These are phyloP conservation scores for Jamesozyma jinghongensis DNA, from an alignment of 805 yeast species.

Conservation along the genomic window DNA sequence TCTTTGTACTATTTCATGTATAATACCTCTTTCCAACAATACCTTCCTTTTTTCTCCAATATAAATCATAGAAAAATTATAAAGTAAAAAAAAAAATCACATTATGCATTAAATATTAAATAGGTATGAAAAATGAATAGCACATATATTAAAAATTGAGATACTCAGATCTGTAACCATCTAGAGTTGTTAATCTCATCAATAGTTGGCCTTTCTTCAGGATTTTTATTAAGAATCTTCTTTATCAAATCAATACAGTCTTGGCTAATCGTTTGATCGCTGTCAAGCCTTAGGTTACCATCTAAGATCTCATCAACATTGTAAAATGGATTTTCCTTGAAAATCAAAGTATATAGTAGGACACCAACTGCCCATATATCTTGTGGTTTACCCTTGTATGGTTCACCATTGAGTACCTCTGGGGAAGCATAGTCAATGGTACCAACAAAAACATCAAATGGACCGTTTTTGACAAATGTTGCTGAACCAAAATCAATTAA, in stretches of 20 bases:
- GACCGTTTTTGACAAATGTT: slow-evolving; percentile 81
- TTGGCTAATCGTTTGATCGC: slow-evolving; percentile 35
- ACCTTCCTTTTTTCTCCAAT: too few relatives aligned
- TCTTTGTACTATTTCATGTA: too few relatives aligned
- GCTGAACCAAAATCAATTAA: slow-evolving; percentile 93
- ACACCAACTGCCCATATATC: slow-evolving; percentile 97
- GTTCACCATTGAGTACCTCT: slow-evolving; percentile 78
- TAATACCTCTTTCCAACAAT: too few relatives aligned
- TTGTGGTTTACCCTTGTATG: slow-evolving; percentile 87
- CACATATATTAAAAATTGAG: too few relatives aligned
- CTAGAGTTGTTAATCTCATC: slow-evolving; percentile 54
- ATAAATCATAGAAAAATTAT: too few relatives aligned
- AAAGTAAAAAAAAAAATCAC: too few relatives aligned
- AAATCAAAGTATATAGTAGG: slow-evolving; percentile 77
- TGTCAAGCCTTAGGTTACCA: slow-evolving; percentile 56
- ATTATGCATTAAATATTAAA: background rate
- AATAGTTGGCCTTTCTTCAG: slow-evolving; percentile 63
- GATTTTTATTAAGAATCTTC: slow-evolving; percentile 54
- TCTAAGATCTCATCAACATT: slow-evolving; percentile 92
- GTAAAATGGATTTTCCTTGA: slow-evolving; percentile 88
- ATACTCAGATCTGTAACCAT: slow-evolving; percentile 48
- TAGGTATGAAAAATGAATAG: background rate
- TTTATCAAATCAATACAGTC: slow-evolving; percentile 51
- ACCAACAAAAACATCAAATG: slow-evolving; percentile 94
- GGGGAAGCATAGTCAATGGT: slow-evolving; percentile 97